Evolutionary conservation across 2,329 filamentous ascomycete species (phyloP).

Genomic region (Penicillium palitans): DNA sequence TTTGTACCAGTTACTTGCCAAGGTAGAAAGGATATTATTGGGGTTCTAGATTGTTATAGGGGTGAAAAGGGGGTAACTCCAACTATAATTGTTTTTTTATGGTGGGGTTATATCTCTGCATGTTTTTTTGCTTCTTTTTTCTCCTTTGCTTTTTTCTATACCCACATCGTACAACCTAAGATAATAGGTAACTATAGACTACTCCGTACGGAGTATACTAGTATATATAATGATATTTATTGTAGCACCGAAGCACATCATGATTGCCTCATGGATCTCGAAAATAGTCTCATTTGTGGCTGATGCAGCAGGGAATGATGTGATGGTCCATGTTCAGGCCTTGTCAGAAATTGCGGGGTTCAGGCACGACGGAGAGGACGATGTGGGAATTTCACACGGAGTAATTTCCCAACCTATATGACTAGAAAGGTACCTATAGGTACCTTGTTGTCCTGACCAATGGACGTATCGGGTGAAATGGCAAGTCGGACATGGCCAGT

Average conservation of each 20-base stretch:
- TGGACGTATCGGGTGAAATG: slow-evolving; percentile 4
- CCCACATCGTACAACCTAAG: background rate
- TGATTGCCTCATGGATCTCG: background rate
- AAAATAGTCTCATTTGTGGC: slow-evolving; percentile 1
- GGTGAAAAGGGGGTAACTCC: background rate
- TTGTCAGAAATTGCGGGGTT: slow-evolving; percentile 6
- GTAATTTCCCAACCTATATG: background rate
- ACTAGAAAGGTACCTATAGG: background rate
- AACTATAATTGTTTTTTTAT: background rate
- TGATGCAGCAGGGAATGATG: slow-evolving; percentile 8
- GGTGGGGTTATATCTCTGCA: slow-evolving; percentile 1
- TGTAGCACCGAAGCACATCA: background rate
- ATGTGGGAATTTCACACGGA: background rate
- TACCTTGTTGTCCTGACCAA: background rate
- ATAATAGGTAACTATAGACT: background rate
- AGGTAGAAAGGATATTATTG: background rate
- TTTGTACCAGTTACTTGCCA: background rate
- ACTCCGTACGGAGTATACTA: background rate
- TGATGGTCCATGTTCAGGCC: background rate
- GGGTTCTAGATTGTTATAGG: slow-evolving; percentile 2
- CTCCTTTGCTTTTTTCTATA: background rate
- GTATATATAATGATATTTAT: too few relatives aligned
- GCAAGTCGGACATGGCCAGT: background rate
- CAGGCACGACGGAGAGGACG: background rate
- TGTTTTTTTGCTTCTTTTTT: background rate